Percentiles rank a stretch among this genome's conserved stretches.
These are phyloP conservation scores for Coniochaeta hoffmannii DNA, from an alignment of 2,329 filamentous ascomycete species.

Conservation along the genomic window DNA sequence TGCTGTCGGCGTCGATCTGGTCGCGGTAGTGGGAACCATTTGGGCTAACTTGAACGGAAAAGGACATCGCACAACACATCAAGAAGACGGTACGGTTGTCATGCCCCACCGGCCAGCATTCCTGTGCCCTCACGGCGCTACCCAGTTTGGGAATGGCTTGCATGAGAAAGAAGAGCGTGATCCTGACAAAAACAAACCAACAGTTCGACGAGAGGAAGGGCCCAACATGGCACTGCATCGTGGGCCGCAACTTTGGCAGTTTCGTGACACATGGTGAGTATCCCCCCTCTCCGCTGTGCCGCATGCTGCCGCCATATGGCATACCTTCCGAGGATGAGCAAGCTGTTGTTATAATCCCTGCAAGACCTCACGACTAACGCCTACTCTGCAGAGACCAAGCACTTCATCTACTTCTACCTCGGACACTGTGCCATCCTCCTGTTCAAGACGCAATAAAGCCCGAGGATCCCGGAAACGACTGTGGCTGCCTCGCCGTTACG, in stretches of 20 bases:
- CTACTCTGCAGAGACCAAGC: constrained; percentile 73
- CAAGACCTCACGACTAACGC: background rate
- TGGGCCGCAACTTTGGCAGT: constrained; percentile 96
- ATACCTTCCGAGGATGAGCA: too few species aligned
- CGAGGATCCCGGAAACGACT: background rate
- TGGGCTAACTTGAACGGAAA: constrained; percentile 3
- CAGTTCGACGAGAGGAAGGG: constrained; percentile 97
- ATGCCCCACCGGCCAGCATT: background rate
- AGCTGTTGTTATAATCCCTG: constrained; percentile 3
- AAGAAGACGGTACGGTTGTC: constrained; percentile 75
- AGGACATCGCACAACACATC: constrained; percentile 95
- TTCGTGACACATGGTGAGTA: constrained; percentile 93
- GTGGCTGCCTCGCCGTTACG: background rate
- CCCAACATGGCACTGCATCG: constrained; percentile 98
- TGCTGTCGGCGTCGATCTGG: background rate
- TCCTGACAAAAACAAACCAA: background rate
- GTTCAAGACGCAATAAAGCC: constrained; percentile 91
- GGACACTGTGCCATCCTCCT: constrained; percentile 96
- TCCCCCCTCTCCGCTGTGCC: background rate
- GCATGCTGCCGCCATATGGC: background rate
- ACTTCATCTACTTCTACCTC: constrained; percentile 99
- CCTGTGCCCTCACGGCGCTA: background rate
- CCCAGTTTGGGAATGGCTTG: constrained; percentile 6
- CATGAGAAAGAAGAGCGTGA: too few species aligned
- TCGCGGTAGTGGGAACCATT: background rate